These are phyloP conservation scores for Scytalidium sp. DNA, from an alignment of 2,329 filamentous ascomycete genomes.

Conservation along the genomic window DNA sequence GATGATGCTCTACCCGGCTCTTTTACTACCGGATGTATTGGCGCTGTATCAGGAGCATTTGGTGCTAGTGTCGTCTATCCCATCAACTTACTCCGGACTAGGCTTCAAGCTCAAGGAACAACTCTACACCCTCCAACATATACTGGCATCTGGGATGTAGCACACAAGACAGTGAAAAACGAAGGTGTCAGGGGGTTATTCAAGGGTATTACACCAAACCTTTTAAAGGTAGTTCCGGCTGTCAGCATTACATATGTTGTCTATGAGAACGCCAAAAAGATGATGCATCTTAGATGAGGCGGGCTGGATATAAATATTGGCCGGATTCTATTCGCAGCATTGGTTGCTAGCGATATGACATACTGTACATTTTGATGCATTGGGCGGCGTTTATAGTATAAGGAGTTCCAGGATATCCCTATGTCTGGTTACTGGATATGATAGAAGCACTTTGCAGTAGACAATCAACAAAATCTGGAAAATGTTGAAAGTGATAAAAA, in stretches of 20 bases:
- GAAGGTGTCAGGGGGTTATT: constrained; percentile 88
- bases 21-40: constrained; percentile 82
- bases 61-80: constrained; percentile 95
- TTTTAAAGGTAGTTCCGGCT: constrained; percentile 93
- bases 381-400: constrained; percentile 7
- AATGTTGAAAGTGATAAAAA: neutral
- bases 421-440: neutral
- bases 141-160: constrained; percentile 86
- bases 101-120: constrained; percentile 92
- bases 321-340: neutral
- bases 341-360: neutral
- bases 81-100: constrained; percentile 86
- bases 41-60: constrained; percentile 86
- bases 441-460: neutral
- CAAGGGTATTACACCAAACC: constrained; percentile 90
- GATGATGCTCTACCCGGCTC: constrained; percentile 80
- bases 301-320: neutral
- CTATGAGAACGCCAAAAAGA: constrained; percentile 83
- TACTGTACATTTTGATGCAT: constrained; percentile 7
- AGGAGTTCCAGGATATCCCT: constrained; percentile 13
- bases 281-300: constrained; percentile 42
- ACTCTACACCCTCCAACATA: constrained; percentile 89
- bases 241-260: constrained; percentile 94
- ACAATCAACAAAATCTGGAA: neutral
- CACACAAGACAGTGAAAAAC: constrained; percentile 73